Evolutionary conservation across 306 rosid genomes (phyloP).

Genomic region (Canavalia gladiata): DNA sequence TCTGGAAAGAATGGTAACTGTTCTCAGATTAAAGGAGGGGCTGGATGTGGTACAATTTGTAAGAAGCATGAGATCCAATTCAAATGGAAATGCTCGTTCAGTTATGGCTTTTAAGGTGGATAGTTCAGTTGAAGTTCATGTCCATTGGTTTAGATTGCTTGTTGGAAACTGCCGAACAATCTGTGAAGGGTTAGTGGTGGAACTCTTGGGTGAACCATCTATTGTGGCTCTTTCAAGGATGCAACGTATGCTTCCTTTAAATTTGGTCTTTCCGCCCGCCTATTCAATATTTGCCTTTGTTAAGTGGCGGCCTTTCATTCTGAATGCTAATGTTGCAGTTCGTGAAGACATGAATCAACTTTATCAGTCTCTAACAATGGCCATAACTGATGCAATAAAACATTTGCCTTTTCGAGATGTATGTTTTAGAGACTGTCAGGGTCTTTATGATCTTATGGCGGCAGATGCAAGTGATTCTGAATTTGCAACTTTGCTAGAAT

Average conservation of each 20-base stretch:
- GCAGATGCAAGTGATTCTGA: constrained; percentile 81
- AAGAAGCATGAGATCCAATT: constrained; percentile 79
- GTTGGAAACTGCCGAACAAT: constrained; percentile 91
- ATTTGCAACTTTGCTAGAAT: constrained; percentile 82
- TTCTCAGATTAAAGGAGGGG: constrained; percentile 86
- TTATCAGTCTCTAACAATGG: constrained; percentile 73
- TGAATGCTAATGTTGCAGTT: constrained; percentile 61
- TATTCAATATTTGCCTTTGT: constrained; percentile 88
- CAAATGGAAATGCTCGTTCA: constrained; percentile 90
- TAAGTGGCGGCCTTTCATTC: constrained; percentile 76
- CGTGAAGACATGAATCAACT: constrained; percentile 85
- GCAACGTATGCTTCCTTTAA: constrained; percentile 91
- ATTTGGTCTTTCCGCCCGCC: constrained; percentile 90
- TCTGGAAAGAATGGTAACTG: constrained; percentile 93
- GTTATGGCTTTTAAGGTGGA: constrained; percentile 76
- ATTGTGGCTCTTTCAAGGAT: constrained; percentile 89
- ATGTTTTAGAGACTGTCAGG: constrained; percentile 86
- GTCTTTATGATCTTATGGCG: constrained; percentile 86
- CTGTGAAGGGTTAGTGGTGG: constrained; percentile 83
- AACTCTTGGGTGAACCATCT: constrained; percentile 88
- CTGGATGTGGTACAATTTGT: constrained; percentile 84
- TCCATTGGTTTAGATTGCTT: constrained; percentile 95
- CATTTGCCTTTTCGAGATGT: constrained; percentile 94
- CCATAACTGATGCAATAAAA: constrained; percentile 77
- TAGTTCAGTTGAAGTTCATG: constrained; percentile 74